Percentiles rank a stretch among this genome's conserved stretches.
Conservation (phyloP, 352 stramenopile genomes). For the Globisporangium cederbergense region DNA sequence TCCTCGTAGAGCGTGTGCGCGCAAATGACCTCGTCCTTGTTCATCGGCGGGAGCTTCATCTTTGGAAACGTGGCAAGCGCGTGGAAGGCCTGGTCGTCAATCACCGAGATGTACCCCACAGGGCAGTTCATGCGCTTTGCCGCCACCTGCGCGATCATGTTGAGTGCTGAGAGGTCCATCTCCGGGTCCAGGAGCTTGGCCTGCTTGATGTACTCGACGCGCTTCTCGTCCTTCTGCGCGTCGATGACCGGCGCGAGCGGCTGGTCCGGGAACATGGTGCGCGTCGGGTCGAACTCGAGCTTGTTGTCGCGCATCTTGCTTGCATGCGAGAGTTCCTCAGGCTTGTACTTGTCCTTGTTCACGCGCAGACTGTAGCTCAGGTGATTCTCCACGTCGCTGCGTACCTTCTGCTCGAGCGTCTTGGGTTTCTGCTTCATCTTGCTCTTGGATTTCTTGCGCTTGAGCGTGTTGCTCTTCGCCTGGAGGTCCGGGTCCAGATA, state of each 20-base stretch:
- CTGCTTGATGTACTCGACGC: constrained; percentile 40
- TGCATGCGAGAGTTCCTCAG: background rate
- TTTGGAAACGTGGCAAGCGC: constrained; percentile 9
- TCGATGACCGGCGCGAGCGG: constrained; percentile 40
- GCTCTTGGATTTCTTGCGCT: constrained; percentile 13
- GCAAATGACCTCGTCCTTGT: constrained; percentile 47
- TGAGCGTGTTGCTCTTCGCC: background rate
- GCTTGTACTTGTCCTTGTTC: constrained; percentile 20
- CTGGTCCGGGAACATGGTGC: constrained; percentile 30
- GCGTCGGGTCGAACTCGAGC: constrained; percentile 32
- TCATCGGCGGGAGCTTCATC: constrained; percentile 8
- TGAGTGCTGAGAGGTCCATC: constrained; percentile 34
- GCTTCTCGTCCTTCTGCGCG: constrained; percentile 33
- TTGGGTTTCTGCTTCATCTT: constrained; percentile 8
- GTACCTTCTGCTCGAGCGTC: constrained; percentile 24
- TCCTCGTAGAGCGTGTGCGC: constrained; percentile 52
- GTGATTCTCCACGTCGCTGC: constrained; percentile 36
- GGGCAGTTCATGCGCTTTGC: constrained; percentile 44
- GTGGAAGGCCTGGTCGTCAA: constrained; percentile 50
- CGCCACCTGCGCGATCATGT: constrained; percentile 48
- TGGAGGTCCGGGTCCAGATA: constrained; percentile 1
- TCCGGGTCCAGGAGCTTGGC: constrained; percentile 31
- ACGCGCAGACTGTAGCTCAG: constrained; percentile 18
- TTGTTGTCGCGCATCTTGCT: constrained; percentile 33
- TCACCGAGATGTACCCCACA: constrained; percentile 54